Evolutionary conservation across 768 basidiomycete genomes (phyloP).

Genomic region (Tephrocybe sp.): DNA sequence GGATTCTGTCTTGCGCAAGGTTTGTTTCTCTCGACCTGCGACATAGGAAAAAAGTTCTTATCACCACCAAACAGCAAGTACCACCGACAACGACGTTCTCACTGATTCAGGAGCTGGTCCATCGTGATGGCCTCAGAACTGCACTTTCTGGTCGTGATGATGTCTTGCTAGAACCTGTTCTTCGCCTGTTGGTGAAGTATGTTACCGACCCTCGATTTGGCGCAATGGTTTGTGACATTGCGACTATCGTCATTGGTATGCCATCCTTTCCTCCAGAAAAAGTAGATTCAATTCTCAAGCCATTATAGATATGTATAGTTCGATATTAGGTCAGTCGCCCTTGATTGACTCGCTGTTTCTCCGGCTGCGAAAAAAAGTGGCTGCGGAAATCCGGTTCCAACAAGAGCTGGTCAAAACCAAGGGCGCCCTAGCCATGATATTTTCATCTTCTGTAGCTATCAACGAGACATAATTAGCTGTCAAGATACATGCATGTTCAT

Average conservation of each 20-base stretch:
- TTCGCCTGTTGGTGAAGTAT: constrained; percentile 83
- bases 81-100: constrained; percentile 86
- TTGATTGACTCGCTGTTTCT: constrained; percentile 85
- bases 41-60: neutral
- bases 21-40: constrained; percentile 24
- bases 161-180: constrained; percentile 85
- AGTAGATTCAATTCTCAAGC: constrained; percentile 9
- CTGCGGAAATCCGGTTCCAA: constrained; percentile 85
- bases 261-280: constrained; percentile 5
- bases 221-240: constrained; percentile 80
- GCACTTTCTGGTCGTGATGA: constrained; percentile 93
- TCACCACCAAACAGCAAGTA: constrained; percentile 54
- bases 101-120: constrained; percentile 88
- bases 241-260: constrained; percentile 81
- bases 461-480: constrained; percentile 12
- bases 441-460: constrained; percentile 47
- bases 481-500: constrained; percentile 3
- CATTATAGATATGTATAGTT: constrained; percentile 79
- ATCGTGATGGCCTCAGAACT: constrained; percentile 83
- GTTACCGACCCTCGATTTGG: constrained; percentile 91
- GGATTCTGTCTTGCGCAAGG: constrained; percentile 87
- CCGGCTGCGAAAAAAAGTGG: constrained; percentile 79
- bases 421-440: constrained; percentile 90
- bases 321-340: constrained; percentile 92
- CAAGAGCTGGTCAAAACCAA: constrained; percentile 76